A percentile compares a stretch with the other conserved stretches of the same genome.
Conservation (phyloP, 192 early-diverging fungal genomes). For the Rhizophagus clarus region DNA sequence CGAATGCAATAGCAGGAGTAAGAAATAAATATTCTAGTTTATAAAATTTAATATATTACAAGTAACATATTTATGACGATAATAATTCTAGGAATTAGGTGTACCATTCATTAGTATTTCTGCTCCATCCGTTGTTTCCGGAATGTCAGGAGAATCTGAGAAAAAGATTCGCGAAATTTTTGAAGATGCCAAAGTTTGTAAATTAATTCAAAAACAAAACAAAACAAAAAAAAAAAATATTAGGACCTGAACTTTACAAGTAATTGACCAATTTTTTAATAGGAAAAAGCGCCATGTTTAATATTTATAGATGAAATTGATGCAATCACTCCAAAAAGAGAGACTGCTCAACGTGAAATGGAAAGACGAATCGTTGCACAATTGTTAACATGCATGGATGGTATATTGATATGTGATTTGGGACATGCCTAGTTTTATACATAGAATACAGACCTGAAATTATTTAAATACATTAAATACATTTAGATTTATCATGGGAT, state of each 20-base stretch:
- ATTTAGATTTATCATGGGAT: slow-evolving; percentile 83
- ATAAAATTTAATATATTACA: background rate
- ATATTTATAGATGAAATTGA: slow-evolving; percentile 99
- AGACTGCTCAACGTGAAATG: slow-evolving; percentile 93
- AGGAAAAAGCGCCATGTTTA: slow-evolving; percentile 76
- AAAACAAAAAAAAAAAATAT: background rate
- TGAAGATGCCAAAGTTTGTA: slow-evolving; percentile 80
- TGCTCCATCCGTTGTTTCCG: slow-evolving; percentile 92
- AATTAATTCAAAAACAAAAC: background rate
- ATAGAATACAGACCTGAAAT: background rate
- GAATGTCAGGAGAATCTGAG: slow-evolving; percentile 98
- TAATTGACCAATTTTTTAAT: too few species aligned
- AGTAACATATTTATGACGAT: background rate
- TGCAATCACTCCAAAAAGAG: slow-evolving; percentile 89
- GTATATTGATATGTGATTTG: slow-evolving; percentile 38
- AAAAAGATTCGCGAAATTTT: slow-evolving; percentile 98
- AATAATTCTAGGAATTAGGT: slow-evolving; percentile 63
- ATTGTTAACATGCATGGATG: slow-evolving; percentile 94
- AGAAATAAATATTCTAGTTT: background rate
- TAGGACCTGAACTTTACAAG: too few species aligned
- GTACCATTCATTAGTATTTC: slow-evolving; percentile 94
- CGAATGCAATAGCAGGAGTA: slow-evolving; percentile 94
- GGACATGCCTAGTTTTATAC: background rate
- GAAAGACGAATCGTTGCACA: slow-evolving; percentile 96
- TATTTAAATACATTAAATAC: background rate